Evolutionary conservation across 192 early-diverging fungal genomes (phyloP), one percentile per base, ranked within the genome.

Genomic region (Cetraspora pellucida): DNA sequence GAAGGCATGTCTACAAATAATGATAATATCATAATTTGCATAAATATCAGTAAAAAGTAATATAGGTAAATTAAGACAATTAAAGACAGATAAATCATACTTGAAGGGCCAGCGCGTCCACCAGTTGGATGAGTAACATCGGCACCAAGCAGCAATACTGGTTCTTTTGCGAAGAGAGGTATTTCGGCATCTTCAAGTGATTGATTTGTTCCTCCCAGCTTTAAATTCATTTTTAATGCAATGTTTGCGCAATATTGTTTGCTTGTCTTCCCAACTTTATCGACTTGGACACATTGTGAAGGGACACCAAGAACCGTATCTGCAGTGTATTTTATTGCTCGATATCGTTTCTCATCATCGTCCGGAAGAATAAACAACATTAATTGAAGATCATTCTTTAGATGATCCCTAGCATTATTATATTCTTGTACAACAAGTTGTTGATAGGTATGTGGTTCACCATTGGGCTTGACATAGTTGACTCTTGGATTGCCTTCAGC

Each of bases 161-260:
- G 91, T 11, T 82, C 76, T 75, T 88, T 81, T 70, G 78, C 82
- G 28, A 91, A 80, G 69, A 92, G 85, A 13, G 89, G 84, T 47
- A 90, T 74, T 75, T 90, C 50, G 3, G n/a, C 45, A 25, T 27
- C 72, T 7, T 74, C 72, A 21, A 76, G 27, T 21, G 63, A 63
- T 37, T 54, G 54, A 83, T 95, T 95, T 81, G 86, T 89, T 25
- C 94, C 94, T 63, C 93, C 92, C 10, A 96, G 85, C 85, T 95
- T 95, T 37, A 89, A 85, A 82, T 96, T 96, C 74, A 96, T 87
- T 83, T 96, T 96, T 58, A 95, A 83, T 72, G 88, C 89, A 54
- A 96, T 88, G 73, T 96, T 96, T 19, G 94, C 93, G 75, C 90
- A 93, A 85, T 96, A 96, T 85, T 95, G 93, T 28, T 60, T 37